Base-by-base conservation (phyloP, 352 stramenopile genomes). In the Discostella stelligera region DNA sequence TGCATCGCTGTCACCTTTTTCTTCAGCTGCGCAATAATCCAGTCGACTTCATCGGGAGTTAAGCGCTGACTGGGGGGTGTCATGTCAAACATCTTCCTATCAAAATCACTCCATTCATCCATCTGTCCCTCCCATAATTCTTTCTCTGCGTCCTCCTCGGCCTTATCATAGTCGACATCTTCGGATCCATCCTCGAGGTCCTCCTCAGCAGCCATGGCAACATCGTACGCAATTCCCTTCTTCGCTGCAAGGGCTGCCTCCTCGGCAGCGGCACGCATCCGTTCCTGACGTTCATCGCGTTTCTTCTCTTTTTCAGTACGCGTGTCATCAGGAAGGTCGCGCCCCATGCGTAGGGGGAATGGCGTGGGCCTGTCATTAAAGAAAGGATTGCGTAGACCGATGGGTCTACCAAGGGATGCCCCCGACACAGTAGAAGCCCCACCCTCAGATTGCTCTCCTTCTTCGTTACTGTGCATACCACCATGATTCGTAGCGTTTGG, bases 271-370 rank as follows among this genome's bases (percentile, higher is more conserved):
- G 69, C 79, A 60, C 66, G 74, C 65, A 92, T 81, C 0, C 74
- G 64, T 53, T 88, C 71, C 71, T 90, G 79, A 6, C 84, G 75
- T 66, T 89, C 86, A 69, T 89, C 73, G 27, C 80, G 71, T 58
- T 90, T 92, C 76, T 90, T 90, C 64, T 92, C 82, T 32, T 82
- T 83, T 64, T 89, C 84, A 1, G 79, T 90, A 32, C 84, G 76
- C 7, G 60, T 80, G 44, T 92, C 84, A 20, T 77, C 61, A 16
- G 83, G 85, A 44, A 44, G 37, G 11, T 44, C 53, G 23, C 86
- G 84, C 23, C 84, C 86, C 32, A 90, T 55, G 18, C 72, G 49
- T 14, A 76, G 50, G 11, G 86, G 86, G 66, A 85, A 91, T 11
- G 87, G 68, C 13, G 74, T 74, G 49, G 72, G 59, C 37, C 74